These are phyloP conservation scores for Pogostemon cablin DNA, from an alignment of 257 asterid species.

Conservation along the genomic window DNA sequence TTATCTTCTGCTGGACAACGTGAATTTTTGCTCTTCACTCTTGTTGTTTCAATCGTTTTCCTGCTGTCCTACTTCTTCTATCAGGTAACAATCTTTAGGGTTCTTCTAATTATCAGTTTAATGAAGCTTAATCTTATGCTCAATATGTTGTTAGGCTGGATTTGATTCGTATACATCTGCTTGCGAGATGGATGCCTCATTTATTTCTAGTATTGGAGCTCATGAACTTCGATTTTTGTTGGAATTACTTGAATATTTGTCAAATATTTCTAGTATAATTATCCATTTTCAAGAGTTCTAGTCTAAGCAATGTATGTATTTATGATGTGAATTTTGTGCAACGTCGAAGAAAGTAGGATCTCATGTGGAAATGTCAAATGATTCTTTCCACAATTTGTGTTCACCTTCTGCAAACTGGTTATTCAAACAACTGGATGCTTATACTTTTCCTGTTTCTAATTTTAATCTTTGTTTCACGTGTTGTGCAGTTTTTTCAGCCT, in stretches of 20 bases:
- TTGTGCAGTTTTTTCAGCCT: conserved; percentile 57
- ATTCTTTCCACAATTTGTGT: not conserved
- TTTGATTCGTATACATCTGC: not conserved
- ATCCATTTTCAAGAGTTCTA: not conserved
- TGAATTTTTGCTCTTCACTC: conserved; percentile 37
- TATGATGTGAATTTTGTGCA: not conserved
- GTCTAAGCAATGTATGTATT: not conserved
- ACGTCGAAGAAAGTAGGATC: not conserved
- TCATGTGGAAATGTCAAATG: not conserved
- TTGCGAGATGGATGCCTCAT: too few relatives aligned
- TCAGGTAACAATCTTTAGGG: conserved; percentile 47
- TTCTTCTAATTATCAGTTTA: not conserved
- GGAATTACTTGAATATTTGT: not conserved
- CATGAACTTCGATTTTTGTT: not conserved
- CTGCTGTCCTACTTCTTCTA: conserved; percentile 61
- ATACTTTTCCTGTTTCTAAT: conserved; percentile 2
- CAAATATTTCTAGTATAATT: not conserved
- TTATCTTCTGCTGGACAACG: conserved; percentile 37
- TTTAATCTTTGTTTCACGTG: not conserved
- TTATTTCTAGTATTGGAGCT: not conserved
- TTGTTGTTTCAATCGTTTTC: conserved; percentile 45
- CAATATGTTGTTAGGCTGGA: not conserved
- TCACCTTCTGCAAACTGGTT: not conserved
- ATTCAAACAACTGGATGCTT: not conserved
- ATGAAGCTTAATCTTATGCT: conserved; percentile 3